Conservation (phyloP, 257 asterid genomes). For the Fraxinus americana region DNA sequence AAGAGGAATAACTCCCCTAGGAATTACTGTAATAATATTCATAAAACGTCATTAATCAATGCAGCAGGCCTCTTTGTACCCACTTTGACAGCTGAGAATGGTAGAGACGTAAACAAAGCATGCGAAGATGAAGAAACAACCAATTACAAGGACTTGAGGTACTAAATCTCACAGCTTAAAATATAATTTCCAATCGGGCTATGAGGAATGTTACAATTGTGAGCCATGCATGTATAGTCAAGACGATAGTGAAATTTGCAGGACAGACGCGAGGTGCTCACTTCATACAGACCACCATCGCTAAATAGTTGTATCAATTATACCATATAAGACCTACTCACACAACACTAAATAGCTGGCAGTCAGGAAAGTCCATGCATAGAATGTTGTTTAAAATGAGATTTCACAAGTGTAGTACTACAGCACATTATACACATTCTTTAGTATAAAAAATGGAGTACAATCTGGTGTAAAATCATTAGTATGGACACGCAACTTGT, state of each 20-base stretch:
- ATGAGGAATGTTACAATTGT: neutral
- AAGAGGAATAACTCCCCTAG: constrained; percentile 2
- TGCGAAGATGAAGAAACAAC: neutral
- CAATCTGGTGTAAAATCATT: neutral
- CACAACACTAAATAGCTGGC: neutral
- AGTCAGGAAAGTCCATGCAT: neutral
- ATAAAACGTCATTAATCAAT: neutral
- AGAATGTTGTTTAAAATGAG: neutral
- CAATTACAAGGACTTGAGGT: neutral
- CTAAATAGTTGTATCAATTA: neutral
- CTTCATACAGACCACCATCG: neutral
- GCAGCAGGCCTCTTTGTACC: neutral
- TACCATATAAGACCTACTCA: neutral
- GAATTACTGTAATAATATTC: neutral
- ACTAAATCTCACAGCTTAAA: neutral
- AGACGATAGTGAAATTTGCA: neutral
- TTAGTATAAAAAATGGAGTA: neutral
- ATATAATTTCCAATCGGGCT: neutral
- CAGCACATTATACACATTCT: neutral
- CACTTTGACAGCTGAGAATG: constrained; percentile 2
- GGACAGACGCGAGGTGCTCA: neutral
- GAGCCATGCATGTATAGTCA: constrained; percentile 10
- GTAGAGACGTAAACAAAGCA: neutral
- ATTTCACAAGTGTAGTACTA: neutral
- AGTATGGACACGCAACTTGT: neutral